A percentile compares a stretch with the other conserved stretches of the same genome.
phyloP scores from a whole-genome alignment of 768 basidiomycete genomes.

The Trametes punicea region DNA sequence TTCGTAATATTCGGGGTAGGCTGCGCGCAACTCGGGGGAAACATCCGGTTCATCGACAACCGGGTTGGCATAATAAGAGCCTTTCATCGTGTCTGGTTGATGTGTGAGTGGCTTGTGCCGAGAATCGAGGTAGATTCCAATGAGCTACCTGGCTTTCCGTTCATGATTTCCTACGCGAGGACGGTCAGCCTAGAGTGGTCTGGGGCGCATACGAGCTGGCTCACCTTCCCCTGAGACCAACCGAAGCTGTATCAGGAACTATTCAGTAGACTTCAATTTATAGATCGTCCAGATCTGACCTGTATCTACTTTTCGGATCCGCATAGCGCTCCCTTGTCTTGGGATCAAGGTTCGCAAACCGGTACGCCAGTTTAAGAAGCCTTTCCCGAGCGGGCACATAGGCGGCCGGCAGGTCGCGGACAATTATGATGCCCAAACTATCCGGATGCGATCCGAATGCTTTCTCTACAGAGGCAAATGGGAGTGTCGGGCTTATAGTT shows the following conservation, averaged over 20 bases:
- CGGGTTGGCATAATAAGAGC: slow-evolving; percentile 93
- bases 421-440: slow-evolving; percentile 76
- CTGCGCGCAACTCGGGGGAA: slow-evolving; percentile 45
- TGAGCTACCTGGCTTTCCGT: slow-evolving; percentile 73
- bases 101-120: not conserved
- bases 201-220: not conserved
- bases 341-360: slow-evolving; percentile 72
- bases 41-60: slow-evolving; percentile 65
- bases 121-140: not conserved
- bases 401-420: slow-evolving; percentile 72
- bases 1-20: slow-evolving; percentile 83
- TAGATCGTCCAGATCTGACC: slow-evolving; percentile 39
- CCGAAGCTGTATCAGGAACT: slow-evolving; percentile 59
- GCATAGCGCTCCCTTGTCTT: slow-evolving; percentile 67
- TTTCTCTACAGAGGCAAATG: slow-evolving; percentile 57
- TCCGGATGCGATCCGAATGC: slow-evolving; percentile 81
- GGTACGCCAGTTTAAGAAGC: slow-evolving; percentile 70
- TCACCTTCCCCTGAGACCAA: slow-evolving; percentile 95
- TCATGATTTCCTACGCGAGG: slow-evolving; percentile 81
- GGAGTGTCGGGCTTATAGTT: not conserved
- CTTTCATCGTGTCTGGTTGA: slow-evolving; percentile 72
- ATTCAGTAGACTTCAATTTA: not conserved
- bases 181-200: not conserved
- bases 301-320: slow-evolving; percentile 70
- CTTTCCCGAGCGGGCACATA: slow-evolving; percentile 65